Conservation (phyloP, 495 filamentous ascomycete genomes). For the Hypoxylon perforatum region DNA sequence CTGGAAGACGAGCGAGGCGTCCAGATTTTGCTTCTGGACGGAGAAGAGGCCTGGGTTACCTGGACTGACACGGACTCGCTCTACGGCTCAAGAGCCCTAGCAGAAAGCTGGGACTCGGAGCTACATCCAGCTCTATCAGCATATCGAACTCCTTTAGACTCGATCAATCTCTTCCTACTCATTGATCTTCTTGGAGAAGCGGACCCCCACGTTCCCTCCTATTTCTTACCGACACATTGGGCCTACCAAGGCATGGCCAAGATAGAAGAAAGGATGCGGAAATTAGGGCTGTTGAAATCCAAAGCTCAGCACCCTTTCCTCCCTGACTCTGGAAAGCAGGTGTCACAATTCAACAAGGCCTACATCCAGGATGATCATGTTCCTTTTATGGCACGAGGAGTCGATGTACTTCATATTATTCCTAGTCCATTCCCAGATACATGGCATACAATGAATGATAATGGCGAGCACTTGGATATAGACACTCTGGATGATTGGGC, state of each 20-base stretch:
- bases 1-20: constrained; percentile 68
- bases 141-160: constrained; percentile 74
- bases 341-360: constrained; percentile 55
- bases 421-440: constrained; percentile 80
- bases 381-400: constrained; percentile 83
- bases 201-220: constrained; percentile 76
- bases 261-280: constrained; percentile 76
- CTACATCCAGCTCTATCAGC: constrained; percentile 74
- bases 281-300: constrained; percentile 52
- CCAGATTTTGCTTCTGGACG: constrained; percentile 87
- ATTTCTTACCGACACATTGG: constrained; percentile 89
- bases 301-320: constrained; percentile 53
- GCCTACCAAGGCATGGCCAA: constrained; percentile 78
- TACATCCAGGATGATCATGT: constrained; percentile 82
- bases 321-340: constrained; percentile 63
- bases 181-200: constrained; percentile 83
- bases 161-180: constrained; percentile 86
- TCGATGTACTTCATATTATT: constrained; percentile 85
- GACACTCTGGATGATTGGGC: constrained; percentile 86
- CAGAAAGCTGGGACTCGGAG: constrained; percentile 77
- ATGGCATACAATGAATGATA: constrained; percentile 85
- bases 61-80: constrained; percentile 83
- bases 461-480: constrained; percentile 83
- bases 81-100: constrained; percentile 84
- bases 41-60: constrained; percentile 84